Percentiles rank a stretch among this genome's conserved stretches.
Conservation (phyloP, 148 eudicot genomes). For the Linanthus parryae region DNA sequence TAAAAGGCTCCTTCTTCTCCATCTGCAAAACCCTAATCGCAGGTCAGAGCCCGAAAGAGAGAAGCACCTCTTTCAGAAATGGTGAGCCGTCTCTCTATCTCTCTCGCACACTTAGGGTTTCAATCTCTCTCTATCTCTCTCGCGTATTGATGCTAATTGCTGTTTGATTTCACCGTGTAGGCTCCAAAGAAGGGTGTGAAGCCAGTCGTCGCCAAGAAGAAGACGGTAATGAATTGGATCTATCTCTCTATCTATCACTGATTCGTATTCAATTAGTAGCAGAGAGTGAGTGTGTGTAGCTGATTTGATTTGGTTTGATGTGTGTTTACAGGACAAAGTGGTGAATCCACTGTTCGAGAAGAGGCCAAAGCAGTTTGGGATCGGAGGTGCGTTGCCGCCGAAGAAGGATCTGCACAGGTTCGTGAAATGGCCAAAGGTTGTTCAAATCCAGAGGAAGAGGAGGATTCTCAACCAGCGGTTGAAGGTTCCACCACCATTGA, state of each 20-base stretch:
- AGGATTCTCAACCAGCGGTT: slow-evolving; percentile 51
- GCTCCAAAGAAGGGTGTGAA: slow-evolving; percentile 51
- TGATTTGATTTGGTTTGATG: neutral
- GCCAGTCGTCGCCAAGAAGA: slow-evolving; percentile 36
- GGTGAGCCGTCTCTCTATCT: slow-evolving; percentile 3
- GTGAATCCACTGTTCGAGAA: slow-evolving; percentile 50
- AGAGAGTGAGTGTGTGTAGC: neutral
- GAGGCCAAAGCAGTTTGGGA: slow-evolving; percentile 42
- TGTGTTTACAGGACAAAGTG: slow-evolving; percentile 30
- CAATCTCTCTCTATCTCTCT: neutral
- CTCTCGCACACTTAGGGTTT: neutral
- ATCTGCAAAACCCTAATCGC: slow-evolving; percentile 3
- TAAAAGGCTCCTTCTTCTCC: too few species aligned
- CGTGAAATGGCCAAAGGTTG: slow-evolving; percentile 53
- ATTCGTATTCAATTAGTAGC: too few species aligned
- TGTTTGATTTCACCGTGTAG: slow-evolving; percentile 11
- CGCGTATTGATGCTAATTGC: neutral
- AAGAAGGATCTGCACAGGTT: slow-evolving; percentile 46
- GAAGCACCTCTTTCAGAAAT: slow-evolving; percentile 4
- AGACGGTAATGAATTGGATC: slow-evolving; percentile 15
- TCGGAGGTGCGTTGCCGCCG: slow-evolving; percentile 51
- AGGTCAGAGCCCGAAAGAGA: neutral
- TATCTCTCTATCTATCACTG: neutral
- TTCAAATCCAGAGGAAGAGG: slow-evolving; percentile 57
- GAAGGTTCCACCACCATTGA: slow-evolving; percentile 58